These are phyloP conservation scores for Termitomyces bulborhizus DNA, from an alignment of 768 basidiomycete species.

Conservation along the genomic window DNA sequence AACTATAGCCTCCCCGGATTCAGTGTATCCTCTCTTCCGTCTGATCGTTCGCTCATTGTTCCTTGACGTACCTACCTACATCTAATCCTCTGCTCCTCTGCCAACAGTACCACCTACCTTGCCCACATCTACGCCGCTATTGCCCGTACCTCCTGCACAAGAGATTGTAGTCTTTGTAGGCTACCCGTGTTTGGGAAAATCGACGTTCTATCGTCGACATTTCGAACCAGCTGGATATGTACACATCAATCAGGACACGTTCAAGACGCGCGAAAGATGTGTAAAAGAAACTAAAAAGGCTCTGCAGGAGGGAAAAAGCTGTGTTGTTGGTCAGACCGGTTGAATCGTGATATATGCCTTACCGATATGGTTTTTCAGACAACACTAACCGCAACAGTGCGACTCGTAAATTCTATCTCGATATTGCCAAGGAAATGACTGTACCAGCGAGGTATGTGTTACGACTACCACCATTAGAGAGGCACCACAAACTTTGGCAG, in stretches of 20 bases:
- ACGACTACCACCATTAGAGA: not conserved
- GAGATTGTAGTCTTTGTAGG: slow-evolving; percentile 49
- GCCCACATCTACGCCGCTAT: slow-evolving; percentile 43
- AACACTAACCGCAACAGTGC: slow-evolving; percentile 81
- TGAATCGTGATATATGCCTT: not conserved
- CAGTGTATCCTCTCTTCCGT: slow-evolving; percentile 41
- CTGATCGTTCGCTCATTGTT: slow-evolving; percentile 20
- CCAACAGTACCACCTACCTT: slow-evolving; percentile 41
- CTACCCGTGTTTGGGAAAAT: slow-evolving; percentile 67
- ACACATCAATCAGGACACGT: slow-evolving; percentile 83
- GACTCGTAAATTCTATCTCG: slow-evolving; percentile 69
- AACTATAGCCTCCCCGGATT: slow-evolving; percentile 60
- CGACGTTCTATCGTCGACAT: slow-evolving; percentile 66
- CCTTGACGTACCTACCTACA: not conserved
- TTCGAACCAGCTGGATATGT: slow-evolving; percentile 66
- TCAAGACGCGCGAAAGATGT: slow-evolving; percentile 74
- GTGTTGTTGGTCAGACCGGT: slow-evolving; percentile 64
- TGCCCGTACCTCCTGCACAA: slow-evolving; percentile 31
- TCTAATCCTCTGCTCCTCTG: slow-evolving; percentile 6
- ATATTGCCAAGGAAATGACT: slow-evolving; percentile 50
- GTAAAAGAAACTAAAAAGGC: slow-evolving; percentile 54
- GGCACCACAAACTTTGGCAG: slow-evolving; percentile 24
- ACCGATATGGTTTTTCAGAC: slow-evolving; percentile 38
- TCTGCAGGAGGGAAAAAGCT: slow-evolving; percentile 51
- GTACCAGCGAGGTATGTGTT: slow-evolving; percentile 49